Base-by-base conservation (phyloP, 2,329 filamentous ascomycete species). In the Onygenales sp. region DNA sequence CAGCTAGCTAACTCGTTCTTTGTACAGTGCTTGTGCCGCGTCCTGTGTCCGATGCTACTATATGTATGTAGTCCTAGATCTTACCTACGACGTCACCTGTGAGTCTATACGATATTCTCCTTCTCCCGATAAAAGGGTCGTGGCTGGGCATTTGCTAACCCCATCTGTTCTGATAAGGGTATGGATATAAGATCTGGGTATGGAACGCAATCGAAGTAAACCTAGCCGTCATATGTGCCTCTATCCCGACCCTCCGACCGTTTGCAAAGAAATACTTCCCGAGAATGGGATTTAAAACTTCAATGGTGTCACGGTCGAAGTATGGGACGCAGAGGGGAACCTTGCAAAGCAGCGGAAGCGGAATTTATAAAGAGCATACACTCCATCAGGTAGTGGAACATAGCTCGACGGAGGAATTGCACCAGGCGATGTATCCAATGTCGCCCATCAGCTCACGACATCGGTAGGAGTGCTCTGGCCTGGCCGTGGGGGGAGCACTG, bases 201-300 rank as follows among this genome's bases (percentile, higher is more conserved):
- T 62, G 60, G 60, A 56, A 50, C 36, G 50, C 43, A n/a, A 14
- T 62, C 38, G 60, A 62, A 46, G 51, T 55, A 9, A 60, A 62
- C 38, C 47, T 62, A 10, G 58, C 57, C 9, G 56, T 61, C 27
- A 62, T 61, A 7, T 62, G 59, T 54, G 58, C 60, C 5, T 61
- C 58, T 3, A 27, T 59, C 31, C 60, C 60, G 11, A 58, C 54
- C 13, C 54, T 62, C 17, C 54, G 58, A 6, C 58, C 58, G 3
- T 52, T 58, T 36, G 55, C 50, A 13, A 54, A 48, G 38, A 57
- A 51, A 44, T 58, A 56, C 41, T 49, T 59, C 35, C 52, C 57
- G 6, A 27, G 17, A 14, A 33, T 51, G 27, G 51, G 50, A 4
- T 42, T 53, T 52, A 56, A 53, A 45, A 39, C 10, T n/a, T 35